Base-by-base conservation (phyloP, 371 early-diverging fungal genomes). In the Catenaria anguillulae region DNA sequence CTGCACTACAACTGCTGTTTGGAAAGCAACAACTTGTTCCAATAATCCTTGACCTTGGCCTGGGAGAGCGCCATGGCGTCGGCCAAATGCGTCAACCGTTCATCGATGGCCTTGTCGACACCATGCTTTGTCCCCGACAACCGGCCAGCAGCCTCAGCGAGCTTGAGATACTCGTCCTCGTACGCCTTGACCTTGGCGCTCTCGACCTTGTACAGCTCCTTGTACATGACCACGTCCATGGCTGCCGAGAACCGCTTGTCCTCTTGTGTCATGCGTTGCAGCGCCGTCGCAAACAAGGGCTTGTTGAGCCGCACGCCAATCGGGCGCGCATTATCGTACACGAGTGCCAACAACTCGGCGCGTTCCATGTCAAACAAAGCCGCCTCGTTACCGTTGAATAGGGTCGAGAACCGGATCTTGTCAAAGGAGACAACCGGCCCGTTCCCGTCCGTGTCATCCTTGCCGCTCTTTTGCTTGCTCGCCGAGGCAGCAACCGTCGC, bases 251-350 rank as follows among this genome's bases (percentile, higher is more conserved):
- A 86, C 0, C 80, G 77, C 10, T 63, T 60, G 67, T 92, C 92
- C 13, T 72, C 65, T 13, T 79, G 66, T n/a, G n/a, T n/a, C 26
- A 96, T 78, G 34, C 84, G 77, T 35, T 67, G 59, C 68, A 92
- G 92, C 6, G 89, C 95, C 0, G 84, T 75, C 33, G 77, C 72
- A 67, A 80, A 88, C 15, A 96, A 77, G 5, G 92, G 95, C 48
- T 89, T 84, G 52, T 50, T 24, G 15, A 50, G 6, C 6, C 52
- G 52, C 8, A 50, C 19, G 2, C 29, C 12, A 2, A 19, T 23
- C 0, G 52, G 29, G 29, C 52, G 52, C 29, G 21, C 31, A 29
- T 29, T 50, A 8, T 26, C 52, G 52, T 50, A 50, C 31, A 12
- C 6, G 15, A 50, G 15, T 3, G 52, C 52, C 31, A 50, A 1